phyloP scores from a whole-genome alignment of 2,329 filamentous ascomycete genomes.

The Claviceps citrina region DNA sequence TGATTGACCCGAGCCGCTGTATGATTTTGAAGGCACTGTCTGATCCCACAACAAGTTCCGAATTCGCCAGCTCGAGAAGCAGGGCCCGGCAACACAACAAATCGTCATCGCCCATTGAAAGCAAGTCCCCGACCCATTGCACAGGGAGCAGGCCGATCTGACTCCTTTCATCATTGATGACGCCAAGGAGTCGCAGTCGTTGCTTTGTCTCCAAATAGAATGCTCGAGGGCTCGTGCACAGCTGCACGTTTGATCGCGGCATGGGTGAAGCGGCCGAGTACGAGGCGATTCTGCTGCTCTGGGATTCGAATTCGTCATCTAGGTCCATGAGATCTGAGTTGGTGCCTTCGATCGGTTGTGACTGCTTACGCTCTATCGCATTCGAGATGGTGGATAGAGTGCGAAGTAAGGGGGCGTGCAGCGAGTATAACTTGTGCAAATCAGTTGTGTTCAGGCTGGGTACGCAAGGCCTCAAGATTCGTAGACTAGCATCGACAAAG shows the following conservation, averaged over 20 bases:
- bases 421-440: constrained; percentile 22
- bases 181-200: constrained; percentile 29
- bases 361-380: constrained; percentile 10
- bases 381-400: constrained; percentile 26
- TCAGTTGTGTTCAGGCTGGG: constrained; percentile 26
- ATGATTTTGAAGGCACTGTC: constrained; percentile 33
- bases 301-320: constrained; percentile 48
- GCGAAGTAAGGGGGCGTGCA: constrained; percentile 25
- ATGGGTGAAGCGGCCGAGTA: constrained; percentile 23
- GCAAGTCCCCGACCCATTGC: constrained; percentile 32
- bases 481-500: constrained; percentile 32
- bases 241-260: constrained; percentile 29
- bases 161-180: constrained; percentile 26
- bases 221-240: constrained; percentile 26
- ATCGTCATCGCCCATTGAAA: constrained; percentile 35
- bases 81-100: constrained; percentile 36
- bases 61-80: constrained; percentile 35
- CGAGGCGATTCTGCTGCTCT: constrained; percentile 33
- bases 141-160: constrained; percentile 35
- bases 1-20: constrained; percentile 33
- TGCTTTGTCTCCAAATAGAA: constrained; percentile 34
- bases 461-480: constrained; percentile 29
- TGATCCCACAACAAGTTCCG: constrained; percentile 34
- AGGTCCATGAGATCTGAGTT: constrained; percentile 48
- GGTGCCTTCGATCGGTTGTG: constrained; percentile 15